A percentile compares a stretch with the other conserved stretches of the same genome.
These are phyloP conservation scores for Lactifluus rugatus DNA, from an alignment of 768 basidiomycete genomes.

Conservation along the genomic window DNA sequence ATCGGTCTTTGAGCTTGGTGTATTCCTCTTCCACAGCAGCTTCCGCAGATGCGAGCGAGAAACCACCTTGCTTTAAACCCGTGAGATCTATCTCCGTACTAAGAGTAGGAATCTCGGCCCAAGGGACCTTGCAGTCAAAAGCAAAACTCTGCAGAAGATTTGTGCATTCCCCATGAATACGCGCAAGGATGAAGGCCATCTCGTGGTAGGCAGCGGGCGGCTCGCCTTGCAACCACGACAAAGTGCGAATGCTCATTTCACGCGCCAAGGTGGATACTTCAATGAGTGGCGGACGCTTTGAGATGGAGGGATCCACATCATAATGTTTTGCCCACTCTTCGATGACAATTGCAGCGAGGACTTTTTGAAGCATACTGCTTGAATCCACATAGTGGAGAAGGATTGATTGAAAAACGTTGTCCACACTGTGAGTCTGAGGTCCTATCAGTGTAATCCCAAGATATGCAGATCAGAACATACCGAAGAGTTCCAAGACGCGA, in stretches of 20 bases:
- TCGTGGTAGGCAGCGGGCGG: slow-evolving; percentile 83
- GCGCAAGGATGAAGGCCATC: slow-evolving; percentile 71
- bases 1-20: slow-evolving; percentile 57
- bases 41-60: slow-evolving; percentile 73
- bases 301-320: slow-evolving; percentile 26
- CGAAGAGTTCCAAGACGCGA: slow-evolving; percentile 55
- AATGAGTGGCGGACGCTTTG: slow-evolving; percentile 34
- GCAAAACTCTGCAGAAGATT: slow-evolving; percentile 74
- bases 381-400: slow-evolving; percentile 76
- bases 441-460: slow-evolving; percentile 1
- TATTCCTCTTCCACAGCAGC: slow-evolving; percentile 62
- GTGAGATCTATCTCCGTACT: slow-evolving; percentile 71
- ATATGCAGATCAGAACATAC: slow-evolving; percentile 30
- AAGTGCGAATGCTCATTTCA: slow-evolving; percentile 57
- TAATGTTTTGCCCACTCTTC: slow-evolving; percentile 84
- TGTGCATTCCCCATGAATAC: slow-evolving; percentile 72
- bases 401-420: slow-evolving; percentile 64
- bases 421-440: slow-evolving; percentile 34
- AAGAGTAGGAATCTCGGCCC: slow-evolving; percentile 68
- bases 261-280: slow-evolving; percentile 50
- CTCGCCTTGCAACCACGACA: slow-evolving; percentile 62
- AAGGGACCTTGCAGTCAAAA: slow-evolving; percentile 78
- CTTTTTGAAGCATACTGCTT: slow-evolving; percentile 84
- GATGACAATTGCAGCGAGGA: slow-evolving; percentile 73
- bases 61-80: slow-evolving; percentile 51